Evolutionary conservation across 2,329 filamentous ascomycete species (phyloP).

Genomic region (Massarina eburnea): DNA sequence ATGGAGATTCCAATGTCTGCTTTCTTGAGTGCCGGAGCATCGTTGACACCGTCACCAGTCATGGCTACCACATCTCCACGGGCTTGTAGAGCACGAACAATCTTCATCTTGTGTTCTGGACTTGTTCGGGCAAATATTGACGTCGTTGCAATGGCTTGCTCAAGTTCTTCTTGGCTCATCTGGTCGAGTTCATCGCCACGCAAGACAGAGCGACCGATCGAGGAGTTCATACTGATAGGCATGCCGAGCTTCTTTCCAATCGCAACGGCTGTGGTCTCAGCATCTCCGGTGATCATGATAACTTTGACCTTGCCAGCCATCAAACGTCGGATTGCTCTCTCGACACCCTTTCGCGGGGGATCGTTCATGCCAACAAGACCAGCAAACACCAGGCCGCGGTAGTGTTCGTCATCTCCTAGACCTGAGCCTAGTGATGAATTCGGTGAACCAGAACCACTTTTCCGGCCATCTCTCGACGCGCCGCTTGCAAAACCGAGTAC

Average conservation of each 20-base stretch:
- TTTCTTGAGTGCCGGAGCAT: constrained; percentile 93
- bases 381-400: constrained; percentile 82
- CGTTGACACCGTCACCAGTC: constrained; percentile 98
- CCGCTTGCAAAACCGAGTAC: constrained; percentile 95
- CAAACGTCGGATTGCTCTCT: constrained; percentile 81
- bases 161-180: constrained; percentile 84
- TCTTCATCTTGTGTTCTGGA: constrained; percentile 97
- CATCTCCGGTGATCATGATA: constrained; percentile 98
- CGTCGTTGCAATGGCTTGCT: constrained; percentile 81
- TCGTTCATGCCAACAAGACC: constrained; percentile 97
- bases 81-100: constrained; percentile 85
- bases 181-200: constrained; percentile 88
- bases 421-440: constrained; percentile 22
- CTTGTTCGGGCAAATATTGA: constrained; percentile 96
- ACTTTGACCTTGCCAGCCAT: constrained; percentile 95
- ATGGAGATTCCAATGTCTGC: constrained; percentile 98
- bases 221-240: constrained; percentile 67
- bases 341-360: constrained; percentile 86
- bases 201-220: constrained; percentile 69
- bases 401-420: constrained; percentile 68
- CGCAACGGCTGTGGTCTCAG: constrained; percentile 89
- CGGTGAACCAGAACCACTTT: constrained; percentile 36
- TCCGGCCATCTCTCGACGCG: constrained; percentile 46
- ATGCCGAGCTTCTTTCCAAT: constrained; percentile 96
- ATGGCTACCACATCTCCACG: constrained; percentile 97